Base-by-base conservation (phyloP, 2,329 filamentous ascomycete species). In the Raffaelea albimanens region DNA sequence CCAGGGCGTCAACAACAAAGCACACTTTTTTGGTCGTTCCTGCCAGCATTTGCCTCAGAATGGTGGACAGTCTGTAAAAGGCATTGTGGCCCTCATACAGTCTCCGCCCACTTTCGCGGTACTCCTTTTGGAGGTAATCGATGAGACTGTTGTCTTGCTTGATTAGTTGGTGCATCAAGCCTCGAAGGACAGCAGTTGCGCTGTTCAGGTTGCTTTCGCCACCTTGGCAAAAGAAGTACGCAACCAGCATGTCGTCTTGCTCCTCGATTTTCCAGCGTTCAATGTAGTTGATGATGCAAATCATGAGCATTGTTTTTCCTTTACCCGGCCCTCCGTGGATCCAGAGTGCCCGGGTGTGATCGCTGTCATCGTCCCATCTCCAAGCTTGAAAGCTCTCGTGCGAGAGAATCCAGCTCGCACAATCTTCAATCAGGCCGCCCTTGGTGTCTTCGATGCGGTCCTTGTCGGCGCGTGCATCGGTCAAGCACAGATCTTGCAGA, bases 1-100 rank as follows among this genome's bases (percentile, higher is more conserved):
- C 68, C 0, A 76, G 65, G 2, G 66, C 69, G 55, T 75, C 68
- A 23, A 75, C 58, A 2, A 75, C 50, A 3, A 74, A 41, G 51
- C 63, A 67, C 0, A 59, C 61, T 0, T 2, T 54, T 5, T 52
- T 31, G 9, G 29, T 52, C 1, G 57, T 52, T 45, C 70, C 65
- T 43, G 61, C 23, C 1, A 76, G 47, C 14, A 74, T 68, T 20
- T 58, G 54, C 2, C 16, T 47, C 3, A 75, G 62, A 16, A 73
- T 63, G 8, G 62, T 52, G 4, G 57, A 61, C 19, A 73, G 25
- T 7, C 7, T 29, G 25, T 29, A 29, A 13, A 29, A 29, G 25
- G 25, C 25, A 29, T 13, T 29, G 25, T 7, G 13, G 7, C 25
- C 13, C 13, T 29, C 25, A 29, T 7, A 29, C 25, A 29, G 7